Evolutionary conservation across 768 basidiomycete genomes (phyloP).

Genomic region (Tulasnella sp.): DNA sequence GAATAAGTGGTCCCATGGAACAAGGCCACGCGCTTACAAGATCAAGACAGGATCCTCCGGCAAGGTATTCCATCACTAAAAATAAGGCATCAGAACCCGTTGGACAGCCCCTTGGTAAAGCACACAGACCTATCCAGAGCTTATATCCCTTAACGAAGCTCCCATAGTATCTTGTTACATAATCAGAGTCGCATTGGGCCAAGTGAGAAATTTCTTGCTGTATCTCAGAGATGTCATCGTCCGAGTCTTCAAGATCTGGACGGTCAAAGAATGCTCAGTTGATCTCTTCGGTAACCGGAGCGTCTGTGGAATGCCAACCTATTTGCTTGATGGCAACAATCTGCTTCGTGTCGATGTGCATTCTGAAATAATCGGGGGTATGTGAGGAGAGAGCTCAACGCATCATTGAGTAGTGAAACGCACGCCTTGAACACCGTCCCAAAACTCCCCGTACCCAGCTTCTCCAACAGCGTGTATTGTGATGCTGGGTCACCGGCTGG

Average conservation of each 20-base stretch:
- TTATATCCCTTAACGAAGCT: constrained; percentile 96
- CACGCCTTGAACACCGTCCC: constrained; percentile 93
- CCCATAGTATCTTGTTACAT: constrained; percentile 92
- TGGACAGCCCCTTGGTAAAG: not conserved
- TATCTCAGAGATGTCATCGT: constrained; percentile 97
- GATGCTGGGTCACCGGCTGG: constrained; percentile 60
- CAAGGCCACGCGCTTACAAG: constrained; percentile 34
- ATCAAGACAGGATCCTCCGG: constrained; percentile 96
- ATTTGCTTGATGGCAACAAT: constrained; percentile 98
- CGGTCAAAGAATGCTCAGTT: not conserved
- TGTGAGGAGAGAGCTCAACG: not conserved
- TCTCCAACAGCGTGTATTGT: constrained; percentile 87
- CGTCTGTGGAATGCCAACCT: constrained; percentile 39
- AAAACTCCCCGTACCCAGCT: constrained; percentile 95
- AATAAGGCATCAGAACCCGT: not conserved
- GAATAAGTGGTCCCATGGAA: not conserved
- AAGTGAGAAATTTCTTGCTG: constrained; percentile 97
- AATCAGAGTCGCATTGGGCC: constrained; percentile 91
- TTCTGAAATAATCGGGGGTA: constrained; percentile 26
- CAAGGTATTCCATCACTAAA: constrained; percentile 90
- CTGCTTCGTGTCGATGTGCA: constrained; percentile 88
- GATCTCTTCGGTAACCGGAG: not conserved
- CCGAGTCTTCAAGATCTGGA: constrained; percentile 90
- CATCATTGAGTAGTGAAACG: constrained; percentile 18
- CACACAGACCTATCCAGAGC: constrained; percentile 65